These are phyloP conservation scores for Coniochaeta sp. DNA, from an alignment of 2,329 filamentous ascomycete genomes.

Conservation along the genomic window DNA sequence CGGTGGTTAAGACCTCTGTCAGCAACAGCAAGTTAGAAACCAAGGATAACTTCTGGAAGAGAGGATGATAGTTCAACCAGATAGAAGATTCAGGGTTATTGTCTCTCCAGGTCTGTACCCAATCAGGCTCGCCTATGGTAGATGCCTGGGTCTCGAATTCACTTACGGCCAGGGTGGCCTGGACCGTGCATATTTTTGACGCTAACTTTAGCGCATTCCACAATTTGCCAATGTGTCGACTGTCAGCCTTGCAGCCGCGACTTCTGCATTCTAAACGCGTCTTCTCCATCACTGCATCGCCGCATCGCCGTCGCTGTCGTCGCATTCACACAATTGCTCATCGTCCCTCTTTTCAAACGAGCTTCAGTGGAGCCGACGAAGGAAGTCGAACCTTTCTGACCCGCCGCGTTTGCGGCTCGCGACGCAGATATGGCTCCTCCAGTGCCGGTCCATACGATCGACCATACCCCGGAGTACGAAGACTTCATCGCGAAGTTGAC, in stretches of 20 bases:
- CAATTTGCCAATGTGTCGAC: not conserved
- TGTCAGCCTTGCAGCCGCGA: not conserved
- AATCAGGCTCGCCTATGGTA: too few species aligned
- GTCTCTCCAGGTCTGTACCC: too few species aligned
- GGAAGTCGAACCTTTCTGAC: not conserved
- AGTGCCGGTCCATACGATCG: conserved; percentile 31
- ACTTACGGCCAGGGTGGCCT: too few species aligned
- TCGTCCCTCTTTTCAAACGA: not conserved
- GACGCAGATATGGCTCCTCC: conserved; percentile 22
- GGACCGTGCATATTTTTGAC: not conserved
- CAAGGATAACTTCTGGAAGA: too few species aligned
- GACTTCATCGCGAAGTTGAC: conserved; percentile 69
- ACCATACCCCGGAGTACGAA: conserved; percentile 63
- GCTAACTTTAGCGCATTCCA: not conserved
- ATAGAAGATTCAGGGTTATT: too few species aligned
- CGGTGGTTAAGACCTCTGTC: too few species aligned
- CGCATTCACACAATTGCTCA: not conserved
- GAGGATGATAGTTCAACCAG: too few species aligned
- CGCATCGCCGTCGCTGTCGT: not conserved
- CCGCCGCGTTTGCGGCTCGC: not conserved
- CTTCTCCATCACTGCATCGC: not conserved
- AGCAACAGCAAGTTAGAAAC: too few species aligned
- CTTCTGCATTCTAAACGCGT: not conserved
- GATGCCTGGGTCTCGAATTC: too few species aligned
- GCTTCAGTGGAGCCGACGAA: not conserved